These are phyloP conservation scores for Yamadazyma epiphylla DNA, from an alignment of 1,139 yeast species.

Conservation along the genomic window DNA sequence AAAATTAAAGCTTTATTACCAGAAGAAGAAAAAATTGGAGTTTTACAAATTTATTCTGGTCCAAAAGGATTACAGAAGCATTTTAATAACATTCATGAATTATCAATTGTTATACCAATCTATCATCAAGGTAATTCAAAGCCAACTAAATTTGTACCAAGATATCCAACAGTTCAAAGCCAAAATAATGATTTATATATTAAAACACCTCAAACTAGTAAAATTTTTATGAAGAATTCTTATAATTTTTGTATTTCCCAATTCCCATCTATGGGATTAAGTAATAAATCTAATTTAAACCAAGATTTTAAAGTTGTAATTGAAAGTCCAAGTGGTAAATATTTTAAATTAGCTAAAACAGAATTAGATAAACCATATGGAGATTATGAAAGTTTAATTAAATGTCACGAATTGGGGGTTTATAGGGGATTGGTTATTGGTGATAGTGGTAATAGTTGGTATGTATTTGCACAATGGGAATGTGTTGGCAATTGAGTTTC, in stretches of 20 bases:
- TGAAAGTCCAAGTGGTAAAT: slow-evolving; percentile 82
- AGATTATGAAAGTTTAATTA: slow-evolving; percentile 54
- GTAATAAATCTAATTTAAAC: slow-evolving; percentile 32
- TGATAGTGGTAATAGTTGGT: slow-evolving; percentile 80
- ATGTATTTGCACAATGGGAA: slow-evolving; percentile 90
- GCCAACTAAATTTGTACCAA: slow-evolving; percentile 57
- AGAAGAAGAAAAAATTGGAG: slow-evolving; percentile 61
- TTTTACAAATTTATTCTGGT: slow-evolving; percentile 73
- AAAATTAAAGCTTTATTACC: slow-evolving; percentile 83
- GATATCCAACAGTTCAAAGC: slow-evolving; percentile 69
- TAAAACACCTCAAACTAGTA: slow-evolving; percentile 75
- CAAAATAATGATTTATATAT: slow-evolving; percentile 75
- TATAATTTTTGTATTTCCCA: slow-evolving; percentile 64
- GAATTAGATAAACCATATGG: slow-evolving; percentile 48
- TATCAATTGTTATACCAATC: slow-evolving; percentile 75
- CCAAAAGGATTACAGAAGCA: slow-evolving; percentile 59
- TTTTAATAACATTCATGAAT: slow-evolving; percentile 59
- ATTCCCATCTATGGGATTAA: slow-evolving; percentile 59
- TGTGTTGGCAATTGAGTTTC: slow-evolving; percentile 36
- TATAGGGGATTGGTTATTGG: slow-evolving; percentile 84
- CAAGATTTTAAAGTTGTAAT: slow-evolving; percentile 58
- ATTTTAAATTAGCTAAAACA: slow-evolving; percentile 53
- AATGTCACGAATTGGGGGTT: slow-evolving; percentile 67
- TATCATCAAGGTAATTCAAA: slow-evolving; percentile 67
- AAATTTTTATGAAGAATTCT: slow-evolving; percentile 51